Percentiles rank a stretch among this genome's conserved stretches.
Evolutionary conservation across 176 grass and related monocot genomes (phyloP).

Genomic region (Bonia amplexicaulis): DNA sequence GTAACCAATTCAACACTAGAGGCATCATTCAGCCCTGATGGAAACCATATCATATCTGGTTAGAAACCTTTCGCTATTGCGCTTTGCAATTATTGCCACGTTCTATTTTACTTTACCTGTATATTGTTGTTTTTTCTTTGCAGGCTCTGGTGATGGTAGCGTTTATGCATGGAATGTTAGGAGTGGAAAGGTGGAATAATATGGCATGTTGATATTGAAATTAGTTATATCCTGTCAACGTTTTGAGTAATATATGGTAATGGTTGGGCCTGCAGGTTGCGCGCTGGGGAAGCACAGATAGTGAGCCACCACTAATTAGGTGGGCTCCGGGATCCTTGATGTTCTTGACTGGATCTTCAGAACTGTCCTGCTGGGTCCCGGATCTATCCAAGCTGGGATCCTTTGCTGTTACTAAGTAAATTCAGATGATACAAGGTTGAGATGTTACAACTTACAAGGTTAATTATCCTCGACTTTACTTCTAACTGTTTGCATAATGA

Average conservation of each 20-base stretch:
- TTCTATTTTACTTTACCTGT: conserved; percentile 18
- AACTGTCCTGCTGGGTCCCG: conserved; percentile 90
- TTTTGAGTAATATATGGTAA: neutral
- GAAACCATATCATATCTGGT: conserved; percentile 90
- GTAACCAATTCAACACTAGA: conserved; percentile 67
- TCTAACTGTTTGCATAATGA: neutral
- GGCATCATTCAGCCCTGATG: conserved; percentile 97
- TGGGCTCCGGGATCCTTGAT: conserved; percentile 82
- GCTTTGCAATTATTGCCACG: neutral
- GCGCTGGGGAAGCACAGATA: conserved; percentile 91
- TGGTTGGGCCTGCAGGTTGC: conserved; percentile 53
- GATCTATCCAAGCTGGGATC: conserved; percentile 91
- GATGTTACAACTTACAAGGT: neutral
- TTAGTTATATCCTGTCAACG: neutral
- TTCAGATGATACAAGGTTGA: neutral
- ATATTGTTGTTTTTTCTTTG: neutral
- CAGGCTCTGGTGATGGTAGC: conserved; percentile 95
- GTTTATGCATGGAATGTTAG: conserved; percentile 93
- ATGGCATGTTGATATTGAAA: neutral
- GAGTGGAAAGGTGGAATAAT: conserved; percentile 55
- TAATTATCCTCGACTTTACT: neutral
- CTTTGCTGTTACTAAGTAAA: conserved; percentile 48
- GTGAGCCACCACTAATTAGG: conserved; percentile 80
- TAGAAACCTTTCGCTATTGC: neutral
- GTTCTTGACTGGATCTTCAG: conserved; percentile 91